Conservation (phyloP, 116 monocot genomes). For the Dioscorea cayenensis region DNA sequence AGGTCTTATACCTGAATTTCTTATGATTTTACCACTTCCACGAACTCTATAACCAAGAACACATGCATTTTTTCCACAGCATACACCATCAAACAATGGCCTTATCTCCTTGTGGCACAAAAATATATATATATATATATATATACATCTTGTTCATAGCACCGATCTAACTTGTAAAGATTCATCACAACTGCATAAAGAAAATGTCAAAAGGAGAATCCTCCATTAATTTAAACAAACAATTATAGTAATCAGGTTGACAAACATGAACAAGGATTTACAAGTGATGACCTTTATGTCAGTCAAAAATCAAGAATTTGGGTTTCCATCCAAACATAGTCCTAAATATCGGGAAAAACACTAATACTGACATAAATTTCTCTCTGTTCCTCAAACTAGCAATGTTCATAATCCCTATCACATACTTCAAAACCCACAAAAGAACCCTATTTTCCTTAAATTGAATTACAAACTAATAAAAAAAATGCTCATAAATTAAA, state of each 20-base stretch:
- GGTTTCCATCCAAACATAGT: not conserved
- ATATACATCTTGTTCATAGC: constrained; percentile 44
- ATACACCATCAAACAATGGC: constrained; percentile 31
- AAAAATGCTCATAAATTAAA: not conserved
- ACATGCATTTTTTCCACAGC: constrained; percentile 38
- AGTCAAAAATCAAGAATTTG: not conserved
- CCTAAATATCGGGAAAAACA: not conserved
- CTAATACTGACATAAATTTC: not conserved
- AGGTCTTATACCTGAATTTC: constrained; percentile 34
- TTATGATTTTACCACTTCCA: constrained; percentile 47
- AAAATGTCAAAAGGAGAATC: not conserved
- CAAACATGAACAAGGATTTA: too few species aligned
- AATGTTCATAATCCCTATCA: too few species aligned
- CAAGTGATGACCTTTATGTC: not conserved
- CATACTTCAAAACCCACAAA: too few species aligned
- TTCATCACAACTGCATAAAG: constrained; percentile 21
- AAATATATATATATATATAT: not conserved
- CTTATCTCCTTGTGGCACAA: constrained; percentile 31
- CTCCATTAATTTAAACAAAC: not conserved
- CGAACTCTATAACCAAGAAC: constrained; percentile 59
- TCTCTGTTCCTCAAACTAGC: too few species aligned
- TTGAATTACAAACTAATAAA: too few species aligned
- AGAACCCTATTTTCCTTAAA: too few species aligned
- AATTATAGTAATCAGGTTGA: too few species aligned
- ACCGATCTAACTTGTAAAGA: constrained; percentile 53